These are phyloP conservation scores for Lachancea thermotolerans DNA, from an alignment of 805 yeast species.

Conservation along the genomic window DNA sequence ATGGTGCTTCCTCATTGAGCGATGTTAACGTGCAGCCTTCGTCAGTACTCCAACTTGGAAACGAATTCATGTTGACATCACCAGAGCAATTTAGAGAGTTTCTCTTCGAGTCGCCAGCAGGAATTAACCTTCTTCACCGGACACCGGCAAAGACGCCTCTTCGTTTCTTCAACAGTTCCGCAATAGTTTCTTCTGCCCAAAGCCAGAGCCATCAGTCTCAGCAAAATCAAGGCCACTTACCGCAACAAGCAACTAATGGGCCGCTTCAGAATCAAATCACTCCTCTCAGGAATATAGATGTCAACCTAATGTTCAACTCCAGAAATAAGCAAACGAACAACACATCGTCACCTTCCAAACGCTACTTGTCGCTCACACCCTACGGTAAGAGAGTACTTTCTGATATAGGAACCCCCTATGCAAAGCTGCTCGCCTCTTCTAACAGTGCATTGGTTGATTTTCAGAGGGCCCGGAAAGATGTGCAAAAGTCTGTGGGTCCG, in stretches of 20 bases:
- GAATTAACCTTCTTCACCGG: constrained; percentile 27
- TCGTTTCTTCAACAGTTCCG: constrained; percentile 23
- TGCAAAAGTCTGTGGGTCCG: background rate
- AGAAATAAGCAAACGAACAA: constrained; percentile 11
- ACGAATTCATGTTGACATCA: constrained; percentile 29
- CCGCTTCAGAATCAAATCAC: constrained; percentile 11
- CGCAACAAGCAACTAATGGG: background rate
- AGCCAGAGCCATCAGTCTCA: background rate
- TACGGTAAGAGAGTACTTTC: constrained; percentile 28
- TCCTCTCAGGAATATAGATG: constrained; percentile 28
- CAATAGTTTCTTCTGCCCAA: background rate
- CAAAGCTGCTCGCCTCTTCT: constrained; percentile 20
- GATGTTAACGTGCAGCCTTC: constrained; percentile 33
- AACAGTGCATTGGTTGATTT: constrained; percentile 31
- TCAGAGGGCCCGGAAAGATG: constrained; percentile 28
- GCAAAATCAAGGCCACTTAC: background rate
- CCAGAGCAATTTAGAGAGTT: constrained; percentile 33
- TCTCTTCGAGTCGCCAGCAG: constrained; percentile 29
- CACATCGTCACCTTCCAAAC: constrained; percentile 23
- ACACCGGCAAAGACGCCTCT: constrained; percentile 33
- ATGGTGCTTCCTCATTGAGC: constrained; percentile 18
- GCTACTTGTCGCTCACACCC: constrained; percentile 27
- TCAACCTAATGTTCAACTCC: constrained; percentile 30
- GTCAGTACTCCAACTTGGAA: constrained; percentile 25
- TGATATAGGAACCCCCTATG: constrained; percentile 29